Evolutionary conservation across 495 filamentous ascomycete genomes (phyloP), one percentile per base, ranked within the genome.

Genomic region (Podospora appendiculata): DNA sequence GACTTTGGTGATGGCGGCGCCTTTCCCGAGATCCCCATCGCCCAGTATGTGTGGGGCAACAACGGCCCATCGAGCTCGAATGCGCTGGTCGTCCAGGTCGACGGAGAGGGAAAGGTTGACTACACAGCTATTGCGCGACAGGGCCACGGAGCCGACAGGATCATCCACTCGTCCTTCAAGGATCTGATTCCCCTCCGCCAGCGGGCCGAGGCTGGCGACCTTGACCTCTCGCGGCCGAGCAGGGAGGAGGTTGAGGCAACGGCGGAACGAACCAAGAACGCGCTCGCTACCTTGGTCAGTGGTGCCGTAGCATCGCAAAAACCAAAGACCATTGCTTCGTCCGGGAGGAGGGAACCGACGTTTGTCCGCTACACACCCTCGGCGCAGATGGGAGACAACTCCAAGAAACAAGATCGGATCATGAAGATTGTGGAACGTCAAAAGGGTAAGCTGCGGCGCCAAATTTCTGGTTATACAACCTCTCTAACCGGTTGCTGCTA

Each of bases 341-440:
- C 81, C 16, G 72, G 72, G n/a, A 78, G 83, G 57, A 81, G 85
- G 35, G 91, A 95, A 50, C 86, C 93, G 2, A 96, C 93, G 5
- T 99, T 88, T 65, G 94, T 99, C 39, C 81, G 89, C 19, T 99
- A 97, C 62, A 96, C 91, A 25, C 93, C 93, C 1, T 89, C 89
- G 6, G 90, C 91, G 58, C 93, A 99, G 75, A 96, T 99, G 89
- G 93, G 93, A 7, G 89, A 96, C 68, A 89, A 78, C 40, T 79
- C 79, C 8, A 82, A 81, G 63, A 93, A 93, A 70, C 91, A 92
- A 59, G 90, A 96, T 59, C 85, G 94, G 11, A 95, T 99, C 56
- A 91, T 99, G 81, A 97, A 97, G 74, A 97, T 99, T 63, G 88
- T 96, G 41, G 89, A 96, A 64, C 76, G 89, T 38, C 93, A 96